Base-by-base conservation (phyloP, 2,329 filamentous ascomycete genomes). In the Penicillium capsulatum region DNA sequence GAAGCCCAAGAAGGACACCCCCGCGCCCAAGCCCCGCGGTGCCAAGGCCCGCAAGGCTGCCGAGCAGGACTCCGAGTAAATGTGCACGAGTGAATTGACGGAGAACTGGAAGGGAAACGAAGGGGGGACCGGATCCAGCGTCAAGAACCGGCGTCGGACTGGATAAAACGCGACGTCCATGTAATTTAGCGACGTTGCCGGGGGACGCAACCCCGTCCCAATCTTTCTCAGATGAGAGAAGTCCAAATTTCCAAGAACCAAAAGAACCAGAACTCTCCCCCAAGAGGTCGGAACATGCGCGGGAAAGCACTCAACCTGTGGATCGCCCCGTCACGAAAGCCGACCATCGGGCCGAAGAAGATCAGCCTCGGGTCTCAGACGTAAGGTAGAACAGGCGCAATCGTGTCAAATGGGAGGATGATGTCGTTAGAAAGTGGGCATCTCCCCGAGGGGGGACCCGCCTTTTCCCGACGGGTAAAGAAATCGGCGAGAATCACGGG, bases 1-100 rank as follows among this genome's bases (percentile, higher is more conserved):
- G 80, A 78, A 77, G 67, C 73, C 83, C 57, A 80, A 83, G 72
- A 94, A 94, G 83, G 77, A 83, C 47, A 71, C 74, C 51, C 80
- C 80, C 59, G 81, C 82, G 72, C 66, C 70, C 63, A 94, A 94
- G 81, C 75, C 76, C 59, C 80, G 88, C 64, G 89, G 90, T 59
- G 76, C 76, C 56, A 87, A 89, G 77, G 86, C 86, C 61, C 61
- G 78, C 74, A 83, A 85, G 76, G 83, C 82, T 53, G 74, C 60
- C 32, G 60, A 62, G 55, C 48, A 61, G 55, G 55, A 58, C 47
- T 60, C 58, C 31, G 61, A 63, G 51, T 65, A 65, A 60, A 58
- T 43, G 17, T 20, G 11, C 38, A 30, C 35, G 34, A 42, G 10
- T n/a, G 27, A 40, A 34, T 41, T 36, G 31, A 32, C 13, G 17